Evolutionary conservation across 148 eudicot species (phyloP).

Genomic region (Dysphania ambrosioides): DNA sequence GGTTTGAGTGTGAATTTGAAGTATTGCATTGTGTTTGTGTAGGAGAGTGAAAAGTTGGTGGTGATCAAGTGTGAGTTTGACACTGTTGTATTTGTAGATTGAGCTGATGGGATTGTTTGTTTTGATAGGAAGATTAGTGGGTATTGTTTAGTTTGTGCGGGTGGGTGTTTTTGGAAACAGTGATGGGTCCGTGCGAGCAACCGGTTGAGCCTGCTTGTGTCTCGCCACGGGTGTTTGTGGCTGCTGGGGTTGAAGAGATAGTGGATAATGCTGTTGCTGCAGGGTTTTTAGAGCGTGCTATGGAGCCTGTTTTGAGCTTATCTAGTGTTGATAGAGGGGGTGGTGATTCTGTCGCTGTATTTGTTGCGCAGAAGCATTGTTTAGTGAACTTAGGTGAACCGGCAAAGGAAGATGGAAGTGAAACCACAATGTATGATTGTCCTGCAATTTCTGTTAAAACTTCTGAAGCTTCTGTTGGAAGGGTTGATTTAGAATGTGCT

Average conservation of each 20-base stretch:
- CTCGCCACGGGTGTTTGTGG: slow-evolving; percentile 15
- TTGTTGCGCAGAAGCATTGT: slow-evolving; percentile 1
- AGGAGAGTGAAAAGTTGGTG: slow-evolving; percentile 18
- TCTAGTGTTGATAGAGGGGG: not conserved
- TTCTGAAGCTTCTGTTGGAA: not conserved
- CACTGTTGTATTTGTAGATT: slow-evolving; percentile 16
- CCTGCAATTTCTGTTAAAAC: not conserved
- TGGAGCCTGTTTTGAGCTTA: slow-evolving; percentile 3
- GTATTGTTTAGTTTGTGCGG: slow-evolving; percentile 21
- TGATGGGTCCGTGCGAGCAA: slow-evolving; percentile 31
- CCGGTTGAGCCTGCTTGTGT: slow-evolving; percentile 11
- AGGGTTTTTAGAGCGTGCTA: not conserved
- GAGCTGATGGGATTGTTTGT: slow-evolving; percentile 11
- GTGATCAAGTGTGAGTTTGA: slow-evolving; percentile 23
- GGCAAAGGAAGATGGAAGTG: not conserved
- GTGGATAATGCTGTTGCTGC: not conserved
- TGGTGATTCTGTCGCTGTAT: not conserved
- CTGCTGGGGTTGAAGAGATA: slow-evolving; percentile 17
- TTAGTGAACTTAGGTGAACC: slow-evolving; percentile 1
- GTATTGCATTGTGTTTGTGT: slow-evolving; percentile 27
- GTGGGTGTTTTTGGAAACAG: slow-evolving; percentile 4
- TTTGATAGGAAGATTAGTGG: not conserved
- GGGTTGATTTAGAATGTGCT: slow-evolving; percentile 7
- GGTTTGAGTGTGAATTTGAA: slow-evolving; percentile 12
- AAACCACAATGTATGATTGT: not conserved